Evolutionary conservation across 176 grass and related monocot species (phyloP), one percentile per base, ranked within the genome.

Genomic region (Areca catechu): DNA sequence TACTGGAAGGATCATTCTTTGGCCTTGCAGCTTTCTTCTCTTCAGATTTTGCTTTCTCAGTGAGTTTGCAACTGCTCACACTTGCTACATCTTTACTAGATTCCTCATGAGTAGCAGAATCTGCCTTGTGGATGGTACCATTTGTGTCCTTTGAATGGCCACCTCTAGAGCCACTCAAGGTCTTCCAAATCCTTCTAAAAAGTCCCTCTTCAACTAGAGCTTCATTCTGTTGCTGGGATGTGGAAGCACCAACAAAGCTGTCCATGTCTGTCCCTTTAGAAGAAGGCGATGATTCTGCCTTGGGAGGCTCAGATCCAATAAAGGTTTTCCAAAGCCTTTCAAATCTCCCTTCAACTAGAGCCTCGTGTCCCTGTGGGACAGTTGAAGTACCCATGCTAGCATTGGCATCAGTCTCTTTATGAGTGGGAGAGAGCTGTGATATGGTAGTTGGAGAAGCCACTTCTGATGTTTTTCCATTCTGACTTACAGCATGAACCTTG

Each of bases 251-350:
- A 14, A 43, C 34, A 43, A 43, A 9, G 10, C 10, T 43, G 34
- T 12, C 10, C 1, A 43, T 2, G 1, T 61, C 55, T 77, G 56
- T 28, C 20, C 60, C 60, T 61, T 67, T 48, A 71, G 65, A 56
- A 71, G 65, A 56, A 68, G 53, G 74, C 16, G 77, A 63, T 68
- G 64, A 50, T 47, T 77, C 70, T 66, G 14, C 19, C 7, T 74
- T 77, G n/a, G 61, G 17, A 71, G 57, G 60, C n/a, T 74, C 55
- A 4, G 65, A 12, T 16, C 65, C 78, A n/a, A 69, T 78, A 70
- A 70, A 81, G 27, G 70, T 16, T 52, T 73, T 60, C 74, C 54
- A 67, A 57, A 81, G 74, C 78, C 70, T 81, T 77, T 77, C 68
- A 49, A 86, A 70, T 18, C 78, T 64, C 50, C 66, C 50, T 48